Percentiles rank a stretch among this genome's conserved stretches.
phyloP scores from a whole-genome alignment of 108 stramenopile species.

The Schizochytrium sp. region DNA sequence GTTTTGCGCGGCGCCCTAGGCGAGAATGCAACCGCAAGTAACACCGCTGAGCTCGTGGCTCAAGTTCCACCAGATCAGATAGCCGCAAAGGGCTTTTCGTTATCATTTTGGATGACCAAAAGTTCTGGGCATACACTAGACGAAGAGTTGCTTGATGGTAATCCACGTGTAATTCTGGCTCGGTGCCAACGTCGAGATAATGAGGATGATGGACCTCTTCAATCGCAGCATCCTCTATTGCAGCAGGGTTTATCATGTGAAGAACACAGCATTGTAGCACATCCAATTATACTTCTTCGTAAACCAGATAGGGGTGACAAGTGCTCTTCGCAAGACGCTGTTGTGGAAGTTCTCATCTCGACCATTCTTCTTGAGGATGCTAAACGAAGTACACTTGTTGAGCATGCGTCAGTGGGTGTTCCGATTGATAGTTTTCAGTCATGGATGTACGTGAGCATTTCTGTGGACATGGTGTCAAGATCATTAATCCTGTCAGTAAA shows the following conservation, averaged over 20 bases:
- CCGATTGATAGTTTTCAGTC: not conserved
- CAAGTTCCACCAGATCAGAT: slow-evolving; percentile 18
- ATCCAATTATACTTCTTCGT: not conserved
- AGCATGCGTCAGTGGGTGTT: not conserved
- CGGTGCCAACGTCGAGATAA: slow-evolving; percentile 40
- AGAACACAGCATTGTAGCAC: not conserved
- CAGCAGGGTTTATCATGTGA: not conserved
- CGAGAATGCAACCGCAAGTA: not conserved
- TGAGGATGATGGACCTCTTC: slow-evolving; percentile 48
- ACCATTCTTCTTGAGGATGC: slow-evolving; percentile 31
- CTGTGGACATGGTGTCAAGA: not conserved
- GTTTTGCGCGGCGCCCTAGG: not conserved
- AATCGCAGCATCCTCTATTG: slow-evolving; percentile 6
- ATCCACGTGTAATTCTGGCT: not conserved
- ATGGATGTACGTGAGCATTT: slow-evolving; percentile 9
- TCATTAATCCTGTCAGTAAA: not conserved
- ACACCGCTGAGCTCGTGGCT: not conserved
- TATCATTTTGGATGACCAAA: not conserved
- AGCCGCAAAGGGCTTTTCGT: slow-evolving; percentile 15
- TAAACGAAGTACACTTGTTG: slow-evolving; percentile 14
- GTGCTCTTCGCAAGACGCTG: not conserved
- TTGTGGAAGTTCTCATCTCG: not conserved
- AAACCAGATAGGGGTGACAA: not conserved
- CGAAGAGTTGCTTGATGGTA: not conserved
- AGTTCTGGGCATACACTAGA: not conserved